Evolutionary conservation across 129 eudicot genomes (phyloP), one percentile per base, ranked within the genome.

Genomic region (Smallanthus sonchifolius): DNA sequence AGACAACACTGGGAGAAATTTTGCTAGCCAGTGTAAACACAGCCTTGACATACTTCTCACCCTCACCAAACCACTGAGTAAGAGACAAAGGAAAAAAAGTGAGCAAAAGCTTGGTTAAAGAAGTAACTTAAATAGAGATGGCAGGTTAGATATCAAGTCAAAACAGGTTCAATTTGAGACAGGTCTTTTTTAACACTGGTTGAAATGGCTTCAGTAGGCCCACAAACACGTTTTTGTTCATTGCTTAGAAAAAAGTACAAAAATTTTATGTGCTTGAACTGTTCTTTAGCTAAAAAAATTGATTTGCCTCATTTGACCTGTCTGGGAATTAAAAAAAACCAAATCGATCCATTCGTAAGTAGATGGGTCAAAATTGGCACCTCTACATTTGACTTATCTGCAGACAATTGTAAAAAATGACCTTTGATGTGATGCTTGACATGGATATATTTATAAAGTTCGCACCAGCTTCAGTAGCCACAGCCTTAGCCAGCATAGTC

Each of bases 391-490:
- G 55, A 24, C 6, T 43, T 7, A 69, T 69, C 37, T 59, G 36
- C 37, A 65, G 16, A 39, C 8, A 16, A 38, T 30, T 32, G 55
- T 28, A 35, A 62, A 70, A 48, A 10, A 7, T 20, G 67, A 92
- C 98, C 95, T 93, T 93, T 10, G 98, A 93, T 20, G 97, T 83
- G 56, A 93, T 90, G 84, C 98, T 93, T 70, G 98, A 93, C 98
- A 93, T 90, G 19, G 96, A 93, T 74, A 93, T 87, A 61, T 93
- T 93, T 49, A 90, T 90, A 70, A 93, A 93, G 76, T 90, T 93
- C 52, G 98, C 98, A 83, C 98, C 98, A 79, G 98, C 98, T 73
- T 93, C 98, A 36, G 98, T 93, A 55, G 98, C 98, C 77, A 93
- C 97, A 47, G 98, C 98, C 80, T 93, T 93, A 13, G 98, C 98